Evolutionary conservation across 75 land plant genomes (phyloP).

Genomic region (Cupressus sempervirens): DNA sequence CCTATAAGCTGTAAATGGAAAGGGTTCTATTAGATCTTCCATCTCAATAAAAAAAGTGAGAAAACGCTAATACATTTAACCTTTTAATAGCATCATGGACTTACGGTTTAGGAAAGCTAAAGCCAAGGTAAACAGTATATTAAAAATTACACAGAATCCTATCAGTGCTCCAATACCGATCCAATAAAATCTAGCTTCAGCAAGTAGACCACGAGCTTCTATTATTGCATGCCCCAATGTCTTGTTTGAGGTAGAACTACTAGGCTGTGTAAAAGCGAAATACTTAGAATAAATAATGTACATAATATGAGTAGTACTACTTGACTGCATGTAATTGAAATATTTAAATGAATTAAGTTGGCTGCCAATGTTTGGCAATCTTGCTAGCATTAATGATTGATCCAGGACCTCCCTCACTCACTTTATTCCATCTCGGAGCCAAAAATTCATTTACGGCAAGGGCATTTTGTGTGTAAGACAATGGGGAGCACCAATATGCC

Average conservation of each 20-base stretch:
- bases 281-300: neutral
- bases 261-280: neutral
- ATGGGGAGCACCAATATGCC: slow-evolving; percentile 54
- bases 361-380: neutral
- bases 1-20: slow-evolving; percentile 46
- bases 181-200: slow-evolving; percentile 36
- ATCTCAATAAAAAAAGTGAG: neutral
- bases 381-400: neutral
- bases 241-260: neutral
- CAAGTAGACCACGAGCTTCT: slow-evolving; percentile 23
- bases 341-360: no score
- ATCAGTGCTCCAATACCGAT: slow-evolving; percentile 29
- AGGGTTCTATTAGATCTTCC: neutral
- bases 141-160: slow-evolving; percentile 27
- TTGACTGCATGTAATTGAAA: neutral
- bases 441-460: slow-evolving; percentile 49
- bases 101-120: slow-evolving; percentile 5
- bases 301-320: neutral
- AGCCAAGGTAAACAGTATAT: slow-evolving; percentile 16
- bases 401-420: neutral
- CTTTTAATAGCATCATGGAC: slow-evolving; percentile 15
- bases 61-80: slow-evolving; percentile 13
- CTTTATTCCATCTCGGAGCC: slow-evolving; percentile 42
- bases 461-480: slow-evolving; percentile 48
- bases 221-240: slow-evolving; percentile 22